Conservation (phyloP, 2,329 filamentous ascomycete genomes). For the Fusarium marasasianum region DNA sequence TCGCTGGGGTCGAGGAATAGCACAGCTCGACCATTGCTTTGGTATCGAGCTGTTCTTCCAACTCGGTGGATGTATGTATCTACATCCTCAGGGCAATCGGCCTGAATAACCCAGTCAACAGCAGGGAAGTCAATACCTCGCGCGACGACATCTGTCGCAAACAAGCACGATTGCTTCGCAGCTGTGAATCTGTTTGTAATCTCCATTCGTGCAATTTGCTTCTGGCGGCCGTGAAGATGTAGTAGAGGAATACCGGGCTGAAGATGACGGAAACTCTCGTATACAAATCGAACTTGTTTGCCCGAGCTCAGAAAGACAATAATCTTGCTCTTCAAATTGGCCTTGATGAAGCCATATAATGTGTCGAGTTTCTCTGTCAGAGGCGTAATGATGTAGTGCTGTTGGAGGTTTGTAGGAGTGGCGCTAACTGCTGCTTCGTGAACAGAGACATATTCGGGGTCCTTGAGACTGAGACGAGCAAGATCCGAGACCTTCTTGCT, state of each 20-base stretch:
- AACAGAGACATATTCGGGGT: conserved; percentile 95
- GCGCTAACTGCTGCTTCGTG: conserved; percentile 83
- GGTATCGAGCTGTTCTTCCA: conserved; percentile 92
- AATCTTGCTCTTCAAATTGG: conserved; percentile 92
- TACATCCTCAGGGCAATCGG: conserved; percentile 95
- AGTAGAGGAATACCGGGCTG: conserved; percentile 94
- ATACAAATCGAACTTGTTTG: conserved; percentile 96
- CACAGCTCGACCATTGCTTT: conserved; percentile 86
- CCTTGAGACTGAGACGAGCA: conserved; percentile 84
- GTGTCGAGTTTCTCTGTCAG: conserved; percentile 91
- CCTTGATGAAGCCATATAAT: conserved; percentile 89
- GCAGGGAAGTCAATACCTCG: conserved; percentile 94
- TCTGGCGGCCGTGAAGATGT: conserved; percentile 93
- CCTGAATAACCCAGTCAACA: conserved; percentile 98
- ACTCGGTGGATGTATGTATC: conserved; percentile 98
- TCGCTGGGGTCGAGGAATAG: conserved; percentile 93
- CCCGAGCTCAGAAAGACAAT: conserved; percentile 95
- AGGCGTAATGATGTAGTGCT: conserved; percentile 89
- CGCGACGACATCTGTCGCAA: conserved; percentile 95
- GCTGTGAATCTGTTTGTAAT: conserved; percentile 85
- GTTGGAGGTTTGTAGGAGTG: conserved; percentile 85
- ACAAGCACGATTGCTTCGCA: conserved; percentile 85
- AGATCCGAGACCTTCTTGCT: conserved; percentile 94
- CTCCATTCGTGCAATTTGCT: conserved; percentile 86
- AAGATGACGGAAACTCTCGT: conserved; percentile 90